Evolutionary conservation across 306 rosid genomes (phyloP), one percentile per base, ranked within the genome.

Genomic region (Luffa acutangula): DNA sequence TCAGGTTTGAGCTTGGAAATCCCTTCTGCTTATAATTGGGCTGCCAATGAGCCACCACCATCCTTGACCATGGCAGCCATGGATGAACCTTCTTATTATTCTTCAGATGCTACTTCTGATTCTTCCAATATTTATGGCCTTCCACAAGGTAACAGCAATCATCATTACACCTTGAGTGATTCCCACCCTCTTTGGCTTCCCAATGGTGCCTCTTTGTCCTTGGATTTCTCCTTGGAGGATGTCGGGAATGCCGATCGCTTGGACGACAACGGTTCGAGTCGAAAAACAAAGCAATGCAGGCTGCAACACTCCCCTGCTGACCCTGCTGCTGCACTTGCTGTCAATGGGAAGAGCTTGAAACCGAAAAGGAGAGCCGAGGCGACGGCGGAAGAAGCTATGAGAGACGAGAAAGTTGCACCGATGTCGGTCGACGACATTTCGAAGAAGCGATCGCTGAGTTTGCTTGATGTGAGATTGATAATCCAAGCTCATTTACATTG

Each of bases 21-120:
- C 80, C 89, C 90, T 74, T 85, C 87, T 80, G 13, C 92, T 73
- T 78, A 65, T n/a, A n/a, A n/a, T 83, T 92, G 86, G 88, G 89
- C 85, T 25, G 80, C 83, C 49, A 86, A 82, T 83, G 53, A 65
- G 15, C 9, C 2, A 54, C 14, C 21, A 34, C 83, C 86, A 53
- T 41, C 81, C 13, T 33, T 78, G 34, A 17, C 56, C 48, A 78
- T 78, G 75, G 81, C 83, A 63, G 41, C 49, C 45, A 37, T 75
- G 58, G 75, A 65, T 78, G 77, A 76, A 46, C 74, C 43, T 75
- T 60, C 86, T 63, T 73, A 69, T 71, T 82, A 54, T 65, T 81
- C 83, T 76, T 78, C 82, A 81, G 84, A 78, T 48, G 64, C 51
- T 48, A 59, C 51, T 84, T 83, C 76, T 64, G 53, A 75, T 58